Evolutionary conservation across 1,284 basidiomycete species (phyloP), one percentile per base, ranked within the genome.

Genomic region (Malassezia arunalokei): DNA sequence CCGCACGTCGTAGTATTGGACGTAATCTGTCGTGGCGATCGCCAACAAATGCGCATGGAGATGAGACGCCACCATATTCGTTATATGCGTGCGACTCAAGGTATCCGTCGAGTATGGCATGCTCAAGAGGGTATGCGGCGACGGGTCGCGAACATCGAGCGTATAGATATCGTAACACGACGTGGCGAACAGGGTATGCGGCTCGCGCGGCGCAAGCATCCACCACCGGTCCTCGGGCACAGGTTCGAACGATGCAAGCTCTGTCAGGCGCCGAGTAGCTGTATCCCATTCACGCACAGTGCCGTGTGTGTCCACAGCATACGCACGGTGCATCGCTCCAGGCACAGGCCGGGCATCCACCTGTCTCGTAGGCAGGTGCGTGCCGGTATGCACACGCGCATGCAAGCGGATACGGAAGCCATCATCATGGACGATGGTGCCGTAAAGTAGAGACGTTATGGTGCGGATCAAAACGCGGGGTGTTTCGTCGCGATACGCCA

Each of bases 1-100:
- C 6, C 53, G 53, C 30, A 27, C 20, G 28, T 55, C 53, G 17
- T 55, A 55, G 27, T 41, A 48, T 17, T 50, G 42, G 1, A 55
- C 53, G 5, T n/a, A 40, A 20, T 55, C 53, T 14, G 48, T 50
- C 2, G 53, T 46, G 1, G 42, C 17, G 5, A 55, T 17, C 8
- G 47, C 43, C 1, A 46, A 17, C 3, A 46, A 15, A 5, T 6
- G 11, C 8, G 28, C 37, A 9, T 30, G 27, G 6, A 43, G 40
- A 5, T 31, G 29, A 6, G 41, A 42, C 28, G 28, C 6, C 2
- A n/a, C 14, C 5, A 54, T 15, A 8, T 37, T 47, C 2, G 51
- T 54, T 7, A 43, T 39, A 14, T 48, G 37, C 3, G 40, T 24
- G n/a, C 46, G 51, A 1, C 41, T 37, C 32, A 54, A 5, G 5